Percentiles rank a stretch among this genome's conserved stretches.
Evolutionary conservation across 1,139 yeast species (phyloP).

Genomic region (Lodderomyces elongisporus): DNA sequence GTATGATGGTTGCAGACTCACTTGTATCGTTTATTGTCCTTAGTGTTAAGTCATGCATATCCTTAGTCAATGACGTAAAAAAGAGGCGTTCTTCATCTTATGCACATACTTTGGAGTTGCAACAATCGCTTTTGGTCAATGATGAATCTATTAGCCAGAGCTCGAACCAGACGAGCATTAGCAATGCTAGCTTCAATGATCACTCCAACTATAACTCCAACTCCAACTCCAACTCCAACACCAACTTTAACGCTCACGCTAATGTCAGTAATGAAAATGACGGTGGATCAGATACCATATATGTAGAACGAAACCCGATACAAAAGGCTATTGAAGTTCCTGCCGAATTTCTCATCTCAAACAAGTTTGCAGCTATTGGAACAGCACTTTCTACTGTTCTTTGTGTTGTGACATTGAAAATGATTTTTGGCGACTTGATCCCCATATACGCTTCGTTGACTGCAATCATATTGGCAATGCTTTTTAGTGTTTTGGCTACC

Average conservation of each 20-base stretch:
- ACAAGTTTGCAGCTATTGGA: slow-evolving; percentile 52
- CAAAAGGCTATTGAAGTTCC: slow-evolving; percentile 14
- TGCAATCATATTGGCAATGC: slow-evolving; percentile 70
- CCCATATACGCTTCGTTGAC: slow-evolving; percentile 66
- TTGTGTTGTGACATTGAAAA: slow-evolving; percentile 59
- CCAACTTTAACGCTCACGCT: too few species aligned
- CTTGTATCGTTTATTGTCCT: slow-evolving; percentile 74
- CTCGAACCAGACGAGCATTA: not conserved
- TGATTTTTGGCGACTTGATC: slow-evolving; percentile 64
- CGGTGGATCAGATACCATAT: slow-evolving; percentile 12
- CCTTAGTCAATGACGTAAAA: slow-evolving; percentile 6
- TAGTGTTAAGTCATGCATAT: slow-evolving; percentile 38
- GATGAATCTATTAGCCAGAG: not conserved
- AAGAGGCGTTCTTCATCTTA: slow-evolving; percentile 4
- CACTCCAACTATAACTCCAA: not conserved
- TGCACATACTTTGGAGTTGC: slow-evolving; percentile 9
- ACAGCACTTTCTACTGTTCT: slow-evolving; percentile 57
- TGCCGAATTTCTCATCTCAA: slow-evolving; percentile 46
- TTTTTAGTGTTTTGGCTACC: slow-evolving; percentile 81
- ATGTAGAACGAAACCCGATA: not conserved
- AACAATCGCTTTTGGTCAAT: slow-evolving; percentile 8
- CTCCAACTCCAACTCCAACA: not conserved
- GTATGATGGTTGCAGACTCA: slow-evolving; percentile 93
- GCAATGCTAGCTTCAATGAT: slow-evolving; percentile 1
- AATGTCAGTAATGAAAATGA: too few species aligned